A percentile compares a stretch with the other conserved stretches of the same genome.
Evolutionary conservation across 73 alveolate genomes (phyloP).

Genomic region (Stentor coeruleus): DNA sequence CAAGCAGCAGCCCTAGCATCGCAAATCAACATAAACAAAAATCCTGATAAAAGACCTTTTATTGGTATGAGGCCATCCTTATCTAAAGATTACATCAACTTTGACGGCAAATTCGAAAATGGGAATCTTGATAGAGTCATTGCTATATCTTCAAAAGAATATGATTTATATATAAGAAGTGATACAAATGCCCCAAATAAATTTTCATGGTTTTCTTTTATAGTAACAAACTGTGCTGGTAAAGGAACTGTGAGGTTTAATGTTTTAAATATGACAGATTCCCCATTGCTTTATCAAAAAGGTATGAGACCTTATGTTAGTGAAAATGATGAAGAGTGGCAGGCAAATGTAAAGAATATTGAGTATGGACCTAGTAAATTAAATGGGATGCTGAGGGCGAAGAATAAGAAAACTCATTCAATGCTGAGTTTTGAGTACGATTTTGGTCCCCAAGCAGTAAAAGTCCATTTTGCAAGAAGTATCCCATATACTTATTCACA

Average conservation of each 20-base stretch:
- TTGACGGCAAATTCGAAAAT: constrained; percentile 95
- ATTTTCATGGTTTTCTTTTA: constrained; percentile 37
- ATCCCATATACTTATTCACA: constrained; percentile 2
- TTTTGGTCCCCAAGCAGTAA: background rate
- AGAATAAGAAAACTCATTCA: background rate
- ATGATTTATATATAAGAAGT: constrained; percentile 84
- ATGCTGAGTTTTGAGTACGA: constrained; percentile 8
- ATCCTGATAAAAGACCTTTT: constrained; percentile 18
- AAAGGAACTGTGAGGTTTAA: constrained; percentile 22
- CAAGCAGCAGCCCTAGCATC: background rate
- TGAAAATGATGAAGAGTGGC: background rate
- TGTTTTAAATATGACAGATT: constrained; percentile 34
- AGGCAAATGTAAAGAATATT: background rate
- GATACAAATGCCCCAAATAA: constrained; percentile 83
- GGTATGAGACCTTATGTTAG: constrained; percentile 26
- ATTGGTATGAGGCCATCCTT: background rate
- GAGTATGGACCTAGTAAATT: background rate
- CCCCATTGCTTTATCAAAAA: background rate
- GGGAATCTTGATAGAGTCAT: constrained; percentile 87
- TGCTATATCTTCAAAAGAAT: constrained; percentile 74
- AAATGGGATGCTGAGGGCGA: background rate
- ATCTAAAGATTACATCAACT: constrained; percentile 33
- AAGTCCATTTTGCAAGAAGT: background rate
- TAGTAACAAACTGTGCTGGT: constrained; percentile 25
- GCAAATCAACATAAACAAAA: background rate